Percentiles rank a stretch among this genome's conserved stretches.
These are phyloP conservation scores for Chaetomium sp. DNA, from an alignment of 2,329 filamentous ascomycete species.

Conservation along the genomic window DNA sequence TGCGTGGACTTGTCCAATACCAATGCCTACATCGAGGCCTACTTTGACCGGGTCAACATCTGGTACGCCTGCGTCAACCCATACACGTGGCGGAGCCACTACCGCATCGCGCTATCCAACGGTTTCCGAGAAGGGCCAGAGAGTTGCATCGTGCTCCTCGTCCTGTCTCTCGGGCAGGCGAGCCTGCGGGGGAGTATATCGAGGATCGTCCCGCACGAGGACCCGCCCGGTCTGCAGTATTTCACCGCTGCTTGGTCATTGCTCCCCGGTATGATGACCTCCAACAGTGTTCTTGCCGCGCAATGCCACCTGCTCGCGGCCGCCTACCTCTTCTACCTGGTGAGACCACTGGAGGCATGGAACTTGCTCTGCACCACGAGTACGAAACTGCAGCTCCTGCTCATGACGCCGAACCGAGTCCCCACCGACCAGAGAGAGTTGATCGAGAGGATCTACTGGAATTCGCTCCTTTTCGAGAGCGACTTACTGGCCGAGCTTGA, in stretches of 20 bases:
- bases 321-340: slow-evolving; percentile 80
- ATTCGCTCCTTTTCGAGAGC: slow-evolving; percentile 77
- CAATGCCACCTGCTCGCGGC: slow-evolving; percentile 81
- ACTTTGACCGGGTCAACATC: slow-evolving; percentile 78
- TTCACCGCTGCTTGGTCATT: slow-evolving; percentile 80
- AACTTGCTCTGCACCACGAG: slow-evolving; percentile 76
- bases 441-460: slow-evolving; percentile 81
- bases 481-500: slow-evolving; percentile 79
- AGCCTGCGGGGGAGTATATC: slow-evolving; percentile 77
- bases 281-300: slow-evolving; percentile 74
- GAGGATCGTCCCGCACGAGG: slow-evolving; percentile 65
- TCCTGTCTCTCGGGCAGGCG: slow-evolving; percentile 75
- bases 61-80: slow-evolving; percentile 88
- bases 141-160: slow-evolving; percentile 78
- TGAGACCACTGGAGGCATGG: slow-evolving; percentile 82
- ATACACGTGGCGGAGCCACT: slow-evolving; percentile 76
- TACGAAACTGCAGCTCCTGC: slow-evolving; percentile 76
- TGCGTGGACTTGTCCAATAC: slow-evolving; percentile 75
- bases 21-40: slow-evolving; percentile 73
- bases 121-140: slow-evolving; percentile 78
- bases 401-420: slow-evolving; percentile 72
- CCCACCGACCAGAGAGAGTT: slow-evolving; percentile 71
- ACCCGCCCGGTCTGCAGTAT: slow-evolving; percentile 75
- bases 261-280: slow-evolving; percentile 76
- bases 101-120: slow-evolving; percentile 72